Base-by-base conservation (phyloP, 2,329 filamentous ascomycete species). In the Pestalotiopsis sp. region DNA sequence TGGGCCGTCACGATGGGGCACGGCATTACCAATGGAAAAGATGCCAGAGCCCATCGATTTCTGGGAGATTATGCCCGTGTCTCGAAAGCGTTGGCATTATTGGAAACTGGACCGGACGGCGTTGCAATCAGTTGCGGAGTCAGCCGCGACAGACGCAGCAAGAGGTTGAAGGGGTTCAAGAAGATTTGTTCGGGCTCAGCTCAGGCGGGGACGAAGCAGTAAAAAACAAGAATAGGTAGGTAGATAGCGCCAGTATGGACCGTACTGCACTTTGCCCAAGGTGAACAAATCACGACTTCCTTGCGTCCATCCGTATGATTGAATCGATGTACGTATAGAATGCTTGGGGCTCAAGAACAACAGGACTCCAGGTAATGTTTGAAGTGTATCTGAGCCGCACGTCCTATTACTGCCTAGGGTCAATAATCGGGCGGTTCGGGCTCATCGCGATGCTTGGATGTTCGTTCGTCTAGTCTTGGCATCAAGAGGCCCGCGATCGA, bases 1-100 rank as follows among this genome's bases (percentile, higher is more conserved):
- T 87, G 85, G 83, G 88, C 84, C 14, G 87, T 89, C 1, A 87
- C 88, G 0, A 78, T 91, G 13, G 89, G 88, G 1, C 89, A 91
- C 72, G 88, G 89, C 0, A 59, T 89, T 23, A 75, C 78, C 1
- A 78, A 74, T 0, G 74, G 72, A 2, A 75, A 78, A 36, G 84
- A 86, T 72, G 77, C 80, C 1, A 81, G 88, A 25, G 83, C 82
- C 0, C 88, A 90, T 73, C 70, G 67, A 4, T 90, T 90, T 77
- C 86, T 89, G 69, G 88, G 88, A 1, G 78, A 86, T 67, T 87
- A 88, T 62, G 72, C 75, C 2, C 73, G 72, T 9, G 84, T 89
- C 0, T 75, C 76, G 2, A 78, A 79, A 67, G 78, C 80, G 23
- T 69, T 89, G 57, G 68, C 79, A 25, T 71, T 69, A 17, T 72